Percentiles rank a stretch among this genome's conserved stretches.
phyloP scores from a whole-genome alignment of 2,329 filamentous ascomycete species.

The Aspergillus ochraceoroseus region DNA sequence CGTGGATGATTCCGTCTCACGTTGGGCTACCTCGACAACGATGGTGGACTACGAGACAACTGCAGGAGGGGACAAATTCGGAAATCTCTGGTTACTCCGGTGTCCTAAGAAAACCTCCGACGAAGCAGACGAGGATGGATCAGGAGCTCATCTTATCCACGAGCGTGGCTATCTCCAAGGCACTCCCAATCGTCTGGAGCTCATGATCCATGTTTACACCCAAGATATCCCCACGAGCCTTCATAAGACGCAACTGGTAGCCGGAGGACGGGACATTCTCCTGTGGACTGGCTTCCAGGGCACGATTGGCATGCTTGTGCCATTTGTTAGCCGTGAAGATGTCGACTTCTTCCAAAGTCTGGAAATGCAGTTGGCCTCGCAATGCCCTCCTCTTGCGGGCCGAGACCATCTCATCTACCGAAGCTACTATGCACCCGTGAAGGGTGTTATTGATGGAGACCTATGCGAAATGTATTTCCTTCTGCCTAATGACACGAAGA shows the following conservation, averaged over 20 bases:
- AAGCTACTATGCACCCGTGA: slow-evolving; percentile 92
- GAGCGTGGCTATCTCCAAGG: slow-evolving; percentile 87
- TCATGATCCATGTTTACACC: slow-evolving; percentile 83
- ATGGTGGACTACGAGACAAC: slow-evolving; percentile 98
- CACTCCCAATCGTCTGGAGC: slow-evolving; percentile 72
- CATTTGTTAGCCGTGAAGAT: slow-evolving; percentile 86
- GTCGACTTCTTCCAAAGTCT: slow-evolving; percentile 96
- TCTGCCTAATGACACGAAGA: slow-evolving; percentile 81
- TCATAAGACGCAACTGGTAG: slow-evolving; percentile 80
- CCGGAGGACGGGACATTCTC: slow-evolving; percentile 84
- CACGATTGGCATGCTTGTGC: slow-evolving; percentile 86
- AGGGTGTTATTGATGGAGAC: slow-evolving; percentile 95
- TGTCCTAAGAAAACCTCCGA: slow-evolving; percentile 80
- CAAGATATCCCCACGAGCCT: slow-evolving; percentile 91
- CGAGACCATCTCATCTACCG: slow-evolving; percentile 94
- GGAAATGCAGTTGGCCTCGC: slow-evolving; percentile 78
- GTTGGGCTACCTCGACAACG: slow-evolving; percentile 84
- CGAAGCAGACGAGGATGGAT: slow-evolving; percentile 86
- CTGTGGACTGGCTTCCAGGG: slow-evolving; percentile 94
- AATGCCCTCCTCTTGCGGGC: slow-evolving; percentile 83
- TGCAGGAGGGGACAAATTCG: slow-evolving; percentile 94
- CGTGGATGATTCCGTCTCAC: slow-evolving; percentile 78
- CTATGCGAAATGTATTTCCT: slow-evolving; percentile 87
- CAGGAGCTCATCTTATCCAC: slow-evolving; percentile 84
- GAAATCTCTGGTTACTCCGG: slow-evolving; percentile 88